Evolutionary conservation across 2,329 filamentous ascomycete species (phyloP).

Genomic region (Fusarium haematococcum): DNA sequence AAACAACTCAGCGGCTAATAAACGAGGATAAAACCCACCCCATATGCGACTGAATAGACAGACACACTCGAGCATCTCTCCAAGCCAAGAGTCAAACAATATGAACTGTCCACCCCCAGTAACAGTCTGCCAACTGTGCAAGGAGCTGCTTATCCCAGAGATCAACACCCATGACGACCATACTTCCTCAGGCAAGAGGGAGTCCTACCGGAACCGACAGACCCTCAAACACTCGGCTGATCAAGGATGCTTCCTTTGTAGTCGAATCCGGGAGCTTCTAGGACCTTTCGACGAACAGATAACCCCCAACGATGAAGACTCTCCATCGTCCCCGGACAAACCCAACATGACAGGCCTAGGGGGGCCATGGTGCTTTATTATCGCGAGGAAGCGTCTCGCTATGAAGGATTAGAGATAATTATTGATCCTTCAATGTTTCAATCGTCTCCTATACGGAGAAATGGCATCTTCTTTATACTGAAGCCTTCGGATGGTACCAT

Average conservation of each 20-base stretch:
- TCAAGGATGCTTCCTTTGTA: slow-evolving; percentile 1
- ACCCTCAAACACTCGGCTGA: neutral
- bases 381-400: no score
- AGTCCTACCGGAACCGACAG: neutral
- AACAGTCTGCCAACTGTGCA: neutral
- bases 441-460: neutral
- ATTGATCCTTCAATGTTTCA: neutral
- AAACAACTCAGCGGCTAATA: neutral
- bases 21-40: neutral
- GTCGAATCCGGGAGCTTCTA: neutral
- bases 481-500: neutral
- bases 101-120: neutral
- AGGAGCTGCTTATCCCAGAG: neutral
- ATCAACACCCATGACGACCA: neutral
- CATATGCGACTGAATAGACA: neutral
- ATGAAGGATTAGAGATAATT: neutral
- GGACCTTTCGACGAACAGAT: neutral
- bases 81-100: neutral
- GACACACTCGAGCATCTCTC: neutral
- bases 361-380: neutral
- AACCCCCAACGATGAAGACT: neutral
- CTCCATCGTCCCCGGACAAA: neutral
- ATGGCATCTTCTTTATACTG: no score
- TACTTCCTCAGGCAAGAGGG: neutral
- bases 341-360: neutral